phyloP scores from a whole-genome alignment of 169 alveolate genomes.

The Perkinsus olseni region DNA sequence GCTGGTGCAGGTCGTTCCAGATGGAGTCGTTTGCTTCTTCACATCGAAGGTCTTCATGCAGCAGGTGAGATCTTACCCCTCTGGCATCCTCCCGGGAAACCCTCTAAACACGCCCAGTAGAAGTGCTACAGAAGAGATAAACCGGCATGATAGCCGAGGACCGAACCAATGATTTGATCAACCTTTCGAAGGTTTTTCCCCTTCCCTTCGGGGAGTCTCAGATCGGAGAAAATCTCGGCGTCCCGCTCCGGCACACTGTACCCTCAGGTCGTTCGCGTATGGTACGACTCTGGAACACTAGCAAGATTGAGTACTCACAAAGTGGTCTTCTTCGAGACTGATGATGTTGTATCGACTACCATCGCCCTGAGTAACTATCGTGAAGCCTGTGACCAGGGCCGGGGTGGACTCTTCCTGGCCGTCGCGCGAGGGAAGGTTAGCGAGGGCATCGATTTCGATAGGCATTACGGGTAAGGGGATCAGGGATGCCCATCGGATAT shows the following conservation, averaged over 20 bases:
- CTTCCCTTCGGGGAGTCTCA: too few relatives aligned
- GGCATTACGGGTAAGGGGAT: conserved; percentile 80
- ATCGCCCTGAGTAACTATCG: conserved; percentile 72
- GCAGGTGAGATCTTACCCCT: conserved; percentile 52
- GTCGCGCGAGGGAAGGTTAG: conserved; percentile 95
- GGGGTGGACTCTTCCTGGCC: conserved; percentile 93
- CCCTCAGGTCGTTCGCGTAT: conserved; percentile 38
- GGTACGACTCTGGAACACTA: conserved; percentile 91
- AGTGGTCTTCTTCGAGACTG: conserved; percentile 88
- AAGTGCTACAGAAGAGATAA: neutral
- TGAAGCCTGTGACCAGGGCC: conserved; percentile 93
- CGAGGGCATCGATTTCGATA: conserved; percentile 98
- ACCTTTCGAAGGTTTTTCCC: too few relatives aligned
- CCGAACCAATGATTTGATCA: too few relatives aligned
- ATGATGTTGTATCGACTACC: conserved; percentile 90
- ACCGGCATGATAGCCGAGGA: neutral
- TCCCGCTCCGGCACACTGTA: too few relatives aligned
- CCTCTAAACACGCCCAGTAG: too few relatives aligned
- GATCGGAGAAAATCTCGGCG: too few relatives aligned
- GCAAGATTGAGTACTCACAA: conserved; percentile 83
- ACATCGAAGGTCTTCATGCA: conserved; percentile 86
- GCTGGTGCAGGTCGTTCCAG: conserved; percentile 81
- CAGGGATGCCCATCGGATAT: neutral
- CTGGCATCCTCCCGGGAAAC: too few relatives aligned
- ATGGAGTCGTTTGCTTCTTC: conserved; percentile 93